phyloP scores from a whole-genome alignment of 805 yeast genomes.

The Saccharomycopsis lassenensis region DNA sequence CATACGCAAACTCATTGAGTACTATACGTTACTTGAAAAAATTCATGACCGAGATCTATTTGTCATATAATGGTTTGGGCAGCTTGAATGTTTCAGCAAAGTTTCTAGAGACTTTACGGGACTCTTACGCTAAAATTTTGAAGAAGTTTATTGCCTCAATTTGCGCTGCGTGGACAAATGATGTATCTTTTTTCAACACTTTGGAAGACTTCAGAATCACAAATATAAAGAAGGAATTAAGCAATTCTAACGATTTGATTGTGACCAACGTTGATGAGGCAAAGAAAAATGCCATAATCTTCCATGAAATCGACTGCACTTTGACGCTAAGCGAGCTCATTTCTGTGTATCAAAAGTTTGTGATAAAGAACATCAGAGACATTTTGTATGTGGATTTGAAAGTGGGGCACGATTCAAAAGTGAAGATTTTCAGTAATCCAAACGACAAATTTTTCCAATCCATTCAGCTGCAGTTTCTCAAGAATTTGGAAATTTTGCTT shows the following conservation, averaged over 20 bases:
- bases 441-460: conserved; percentile 23
- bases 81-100: conserved; percentile 32
- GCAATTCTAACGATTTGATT: conserved; percentile 13
- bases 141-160: conserved; percentile 37
- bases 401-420: conserved; percentile 10
- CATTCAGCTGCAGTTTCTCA: conserved; percentile 27
- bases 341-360: conserved; percentile 27
- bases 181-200: conserved; percentile 28
- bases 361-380: conserved; percentile 25
- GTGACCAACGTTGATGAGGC: conserved; percentile 11
- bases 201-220: conserved; percentile 31
- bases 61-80: conserved; percentile 33
- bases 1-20: conserved; percentile 51
- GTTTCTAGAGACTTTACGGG: conserved; percentile 28
- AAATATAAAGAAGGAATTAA: conserved; percentile 12
- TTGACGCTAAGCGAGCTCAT: conserved; percentile 31
- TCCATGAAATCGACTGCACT: conserved; percentile 23
- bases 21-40: conserved; percentile 41
- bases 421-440: conserved; percentile 24
- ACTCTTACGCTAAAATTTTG: conserved; percentile 27
- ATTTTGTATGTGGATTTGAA: conserved; percentile 14
- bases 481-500: conserved; percentile 26
- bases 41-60: conserved; percentile 33
- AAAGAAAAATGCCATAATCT: conserved; percentile 11
- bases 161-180: conserved; percentile 41